Evolutionary conservation across 768 basidiomycete genomes (phyloP).

Genomic region (Ephemerocybe angulata): DNA sequence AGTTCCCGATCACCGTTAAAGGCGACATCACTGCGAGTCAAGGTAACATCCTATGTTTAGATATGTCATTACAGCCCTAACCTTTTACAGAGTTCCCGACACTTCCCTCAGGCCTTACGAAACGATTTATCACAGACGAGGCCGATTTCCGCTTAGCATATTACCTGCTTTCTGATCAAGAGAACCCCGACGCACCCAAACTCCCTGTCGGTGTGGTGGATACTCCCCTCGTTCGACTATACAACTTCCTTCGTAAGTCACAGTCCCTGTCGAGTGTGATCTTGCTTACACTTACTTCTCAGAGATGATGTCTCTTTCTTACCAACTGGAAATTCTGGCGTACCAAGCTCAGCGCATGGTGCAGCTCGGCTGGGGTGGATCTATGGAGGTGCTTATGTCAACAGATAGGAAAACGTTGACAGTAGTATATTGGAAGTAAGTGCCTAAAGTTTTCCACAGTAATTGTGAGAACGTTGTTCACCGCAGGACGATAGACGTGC

Average conservation of each 20-base stretch:
- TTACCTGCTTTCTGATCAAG: slow-evolving; percentile 49
- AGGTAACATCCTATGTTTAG: slow-evolving; percentile 36
- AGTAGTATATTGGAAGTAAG: slow-evolving; percentile 88
- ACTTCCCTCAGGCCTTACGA: slow-evolving; percentile 57
- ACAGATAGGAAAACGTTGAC: slow-evolving; percentile 63
- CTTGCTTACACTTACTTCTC: slow-evolving; percentile 5
- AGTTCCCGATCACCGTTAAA: slow-evolving; percentile 69
- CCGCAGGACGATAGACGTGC: slow-evolving; percentile 28
- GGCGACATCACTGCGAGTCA: slow-evolving; percentile 72
- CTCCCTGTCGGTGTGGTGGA: slow-evolving; percentile 66
- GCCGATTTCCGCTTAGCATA: slow-evolving; percentile 64
- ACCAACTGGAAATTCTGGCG: slow-evolving; percentile 87
- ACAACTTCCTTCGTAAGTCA: slow-evolving; percentile 82
- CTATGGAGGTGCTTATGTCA: slow-evolving; percentile 66
- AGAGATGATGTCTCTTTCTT: slow-evolving; percentile 92
- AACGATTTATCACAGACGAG: slow-evolving; percentile 67
- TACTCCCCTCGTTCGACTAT: slow-evolving; percentile 79
- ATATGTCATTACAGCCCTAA: not conserved
- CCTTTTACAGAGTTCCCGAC: slow-evolving; percentile 63
- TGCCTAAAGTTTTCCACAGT: not conserved
- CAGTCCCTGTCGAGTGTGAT: not conserved
- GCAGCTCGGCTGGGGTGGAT: slow-evolving; percentile 83
- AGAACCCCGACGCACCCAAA: slow-evolving; percentile 41
- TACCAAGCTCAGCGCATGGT: slow-evolving; percentile 82
- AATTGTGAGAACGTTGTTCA: slow-evolving; percentile 12